phyloP scores from a whole-genome alignment of 306 rosid species.

The Heteromeles arbutifolia region DNA sequence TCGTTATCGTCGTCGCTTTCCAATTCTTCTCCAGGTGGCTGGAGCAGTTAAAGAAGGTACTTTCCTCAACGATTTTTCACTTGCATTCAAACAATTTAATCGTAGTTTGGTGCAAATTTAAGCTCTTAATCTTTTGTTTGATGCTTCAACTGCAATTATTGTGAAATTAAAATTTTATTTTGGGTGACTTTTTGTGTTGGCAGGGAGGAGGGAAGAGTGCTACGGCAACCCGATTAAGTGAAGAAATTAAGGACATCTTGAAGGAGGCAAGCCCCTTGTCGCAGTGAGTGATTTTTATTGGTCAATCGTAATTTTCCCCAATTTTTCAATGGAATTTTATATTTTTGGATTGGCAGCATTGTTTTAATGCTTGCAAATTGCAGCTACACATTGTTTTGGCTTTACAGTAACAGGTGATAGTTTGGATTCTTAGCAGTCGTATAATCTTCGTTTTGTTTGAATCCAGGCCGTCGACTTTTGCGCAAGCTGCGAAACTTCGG shows the following conservation, averaged over 20 bases:
- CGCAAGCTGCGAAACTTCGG: slow-evolving; percentile 81
- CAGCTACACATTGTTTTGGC: background rate
- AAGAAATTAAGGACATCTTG: slow-evolving; percentile 62
- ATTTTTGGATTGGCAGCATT: background rate
- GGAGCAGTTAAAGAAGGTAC: slow-evolving; percentile 48
- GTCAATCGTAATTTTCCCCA: background rate
- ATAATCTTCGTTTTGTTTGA: slow-evolving; percentile 10
- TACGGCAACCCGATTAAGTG: slow-evolving; percentile 40
- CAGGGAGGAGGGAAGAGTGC: slow-evolving; percentile 41
- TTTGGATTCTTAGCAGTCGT: background rate
- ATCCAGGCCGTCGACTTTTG: slow-evolving; percentile 80
- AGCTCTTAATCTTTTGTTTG: background rate
- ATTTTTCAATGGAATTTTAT: background rate
- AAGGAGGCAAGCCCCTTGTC: slow-evolving; percentile 74
- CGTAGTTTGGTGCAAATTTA: background rate
- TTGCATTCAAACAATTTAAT: background rate
- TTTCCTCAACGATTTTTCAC: background rate
- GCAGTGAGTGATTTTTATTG: slow-evolving; percentile 48
- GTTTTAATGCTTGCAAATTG: background rate
- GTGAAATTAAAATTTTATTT: background rate
- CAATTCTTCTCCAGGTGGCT: slow-evolving; percentile 54
- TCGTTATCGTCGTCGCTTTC: slow-evolving; percentile 46
- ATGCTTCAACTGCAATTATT: background rate
- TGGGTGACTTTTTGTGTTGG: background rate
- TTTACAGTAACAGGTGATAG: background rate